Percentiles rank a stretch among this genome's conserved stretches.
These are phyloP conservation scores for Boletus sp. DNA, from an alignment of 1,284 basidiomycete species.

Conservation along the genomic window DNA sequence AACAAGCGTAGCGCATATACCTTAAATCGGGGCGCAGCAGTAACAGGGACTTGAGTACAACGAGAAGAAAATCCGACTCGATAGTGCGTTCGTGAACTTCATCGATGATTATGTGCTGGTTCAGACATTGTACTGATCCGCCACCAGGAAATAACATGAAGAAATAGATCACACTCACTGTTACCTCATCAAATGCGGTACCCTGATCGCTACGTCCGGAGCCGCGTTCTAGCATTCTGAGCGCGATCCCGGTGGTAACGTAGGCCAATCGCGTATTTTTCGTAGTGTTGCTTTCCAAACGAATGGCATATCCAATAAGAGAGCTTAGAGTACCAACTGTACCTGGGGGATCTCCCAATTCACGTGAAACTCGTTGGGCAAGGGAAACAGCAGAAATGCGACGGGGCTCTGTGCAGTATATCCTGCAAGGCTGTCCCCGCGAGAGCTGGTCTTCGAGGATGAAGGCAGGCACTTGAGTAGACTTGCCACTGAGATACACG, in stretches of 20 bases:
- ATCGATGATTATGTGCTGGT: slow-evolving; percentile 58
- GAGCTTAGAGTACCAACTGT: slow-evolving; percentile 79
- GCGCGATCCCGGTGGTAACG: slow-evolving; percentile 93
- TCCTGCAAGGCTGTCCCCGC: slow-evolving; percentile 82
- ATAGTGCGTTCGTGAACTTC: slow-evolving; percentile 95
- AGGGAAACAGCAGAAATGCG: slow-evolving; percentile 97
- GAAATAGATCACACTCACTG: slow-evolving; percentile 45
- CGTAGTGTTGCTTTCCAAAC: slow-evolving; percentile 86
- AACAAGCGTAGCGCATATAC: slow-evolving; percentile 37
- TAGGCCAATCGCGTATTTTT: slow-evolving; percentile 79
- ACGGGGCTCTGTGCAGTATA: slow-evolving; percentile 94
- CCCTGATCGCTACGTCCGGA: slow-evolving; percentile 61
- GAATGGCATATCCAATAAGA: slow-evolving; percentile 92
- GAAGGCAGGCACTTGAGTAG: slow-evolving; percentile 94
- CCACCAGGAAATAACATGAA: not conserved
- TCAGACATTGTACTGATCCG: slow-evolving; percentile 3
- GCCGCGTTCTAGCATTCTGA: slow-evolving; percentile 92
- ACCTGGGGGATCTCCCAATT: slow-evolving; percentile 84
- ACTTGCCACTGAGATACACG: slow-evolving; percentile 74
- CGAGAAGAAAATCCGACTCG: slow-evolving; percentile 95
- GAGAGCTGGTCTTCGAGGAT: slow-evolving; percentile 90
- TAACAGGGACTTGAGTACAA: slow-evolving; percentile 90
- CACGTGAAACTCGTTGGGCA: slow-evolving; percentile 91
- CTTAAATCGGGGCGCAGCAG: slow-evolving; percentile 80
- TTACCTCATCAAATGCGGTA: slow-evolving; percentile 90